A percentile compares a stretch with the other conserved stretches of the same genome.
Evolutionary conservation across 1,284 basidiomycete genomes (phyloP).

Genomic region (Apiotrichum montevideense): DNA sequence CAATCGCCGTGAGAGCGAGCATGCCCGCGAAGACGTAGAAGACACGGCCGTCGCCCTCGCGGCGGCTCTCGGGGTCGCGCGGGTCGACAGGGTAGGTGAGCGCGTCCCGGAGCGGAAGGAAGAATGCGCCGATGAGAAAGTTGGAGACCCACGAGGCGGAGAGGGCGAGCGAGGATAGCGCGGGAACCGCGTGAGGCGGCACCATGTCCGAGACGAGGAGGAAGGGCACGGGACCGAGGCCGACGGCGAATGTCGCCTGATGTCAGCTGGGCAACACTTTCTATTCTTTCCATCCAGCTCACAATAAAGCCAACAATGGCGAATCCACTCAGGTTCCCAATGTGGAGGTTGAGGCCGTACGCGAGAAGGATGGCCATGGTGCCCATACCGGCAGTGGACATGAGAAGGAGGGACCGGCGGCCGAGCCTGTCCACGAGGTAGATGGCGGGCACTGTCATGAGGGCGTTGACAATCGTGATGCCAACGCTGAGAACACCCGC

Average conservation of each 20-base stretch:
- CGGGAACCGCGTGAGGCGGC: conserved; percentile 71
- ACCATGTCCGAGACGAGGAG: conserved; percentile 89
- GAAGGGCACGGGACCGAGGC: conserved; percentile 87
- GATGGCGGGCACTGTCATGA: conserved; percentile 75
- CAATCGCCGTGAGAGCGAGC: conserved; percentile 22
- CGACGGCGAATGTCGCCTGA: conserved; percentile 72
- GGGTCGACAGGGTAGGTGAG: conserved; percentile 46
- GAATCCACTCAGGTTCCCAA: conserved; percentile 60
- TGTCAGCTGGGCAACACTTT: neutral
- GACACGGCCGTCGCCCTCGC: conserved; percentile 63
- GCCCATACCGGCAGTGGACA: conserved; percentile 57
- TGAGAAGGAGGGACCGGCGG: conserved; percentile 45
- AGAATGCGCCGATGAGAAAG: conserved; percentile 72
- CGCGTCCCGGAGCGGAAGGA: conserved; percentile 71
- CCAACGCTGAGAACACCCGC: conserved; percentile 51
- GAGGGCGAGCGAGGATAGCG: conserved; percentile 72
- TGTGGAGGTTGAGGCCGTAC: conserved; percentile 61
- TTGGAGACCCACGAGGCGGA: conserved; percentile 83
- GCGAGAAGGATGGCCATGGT: conserved; percentile 64
- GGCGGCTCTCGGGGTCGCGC: conserved; percentile 37
- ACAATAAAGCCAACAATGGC: conserved; percentile 78
- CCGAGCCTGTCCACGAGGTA: conserved; percentile 65
- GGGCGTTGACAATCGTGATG: conserved; percentile 64
- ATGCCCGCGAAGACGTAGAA: conserved; percentile 68
- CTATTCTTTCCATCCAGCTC: conserved; percentile 23